Percentiles rank a stretch among this genome's conserved stretches.
Conservation (phyloP, 2,329 filamentous ascomycete genomes). For the Aspergillus pseudotamarii region DNA sequence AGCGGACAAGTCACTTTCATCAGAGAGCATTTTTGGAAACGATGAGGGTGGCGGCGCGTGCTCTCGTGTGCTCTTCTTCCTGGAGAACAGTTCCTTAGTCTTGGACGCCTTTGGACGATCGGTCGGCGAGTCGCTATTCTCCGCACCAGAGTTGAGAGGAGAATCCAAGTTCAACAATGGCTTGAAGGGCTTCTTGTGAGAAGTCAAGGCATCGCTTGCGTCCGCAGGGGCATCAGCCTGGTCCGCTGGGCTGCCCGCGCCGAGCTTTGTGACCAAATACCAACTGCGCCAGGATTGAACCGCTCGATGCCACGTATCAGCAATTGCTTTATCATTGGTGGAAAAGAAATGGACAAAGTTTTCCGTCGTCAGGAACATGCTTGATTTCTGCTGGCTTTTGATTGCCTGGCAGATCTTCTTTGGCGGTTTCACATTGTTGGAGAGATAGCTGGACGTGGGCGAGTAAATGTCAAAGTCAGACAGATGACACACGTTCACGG, state of each 20-base stretch:
- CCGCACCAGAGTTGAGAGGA: constrained; percentile 49
- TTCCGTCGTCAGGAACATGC: constrained; percentile 77
- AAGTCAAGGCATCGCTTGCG: constrained; percentile 23
- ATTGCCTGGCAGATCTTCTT: constrained; percentile 85
- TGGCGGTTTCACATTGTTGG: constrained; percentile 75
- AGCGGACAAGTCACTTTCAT: constrained; percentile 26
- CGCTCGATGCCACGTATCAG: constrained; percentile 68
- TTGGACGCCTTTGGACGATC: constrained; percentile 17
- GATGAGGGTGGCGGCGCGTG: constrained; percentile 34
- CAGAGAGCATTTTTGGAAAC: constrained; percentile 29
- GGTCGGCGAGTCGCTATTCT: constrained; percentile 32
- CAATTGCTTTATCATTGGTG: constrained; percentile 70
- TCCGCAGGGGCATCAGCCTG: constrained; percentile 10
- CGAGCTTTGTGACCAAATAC: constrained; percentile 78
- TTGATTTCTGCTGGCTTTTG: constrained; percentile 88
- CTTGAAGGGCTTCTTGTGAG: constrained; percentile 53
- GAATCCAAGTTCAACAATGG: constrained; percentile 67
- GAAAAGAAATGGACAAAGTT: constrained; percentile 94
- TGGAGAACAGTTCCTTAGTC: constrained; percentile 28
- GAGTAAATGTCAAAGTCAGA: constrained; percentile 92
- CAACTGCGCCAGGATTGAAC: constrained; percentile 87
- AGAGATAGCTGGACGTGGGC: constrained; percentile 68
- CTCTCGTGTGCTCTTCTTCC: constrained; percentile 32
- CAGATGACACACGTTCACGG: constrained; percentile 74
- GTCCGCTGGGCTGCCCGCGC: constrained; percentile 52